Conservation (phyloP, 169 alveolate genomes). For the Eimeria sp. region DNA sequence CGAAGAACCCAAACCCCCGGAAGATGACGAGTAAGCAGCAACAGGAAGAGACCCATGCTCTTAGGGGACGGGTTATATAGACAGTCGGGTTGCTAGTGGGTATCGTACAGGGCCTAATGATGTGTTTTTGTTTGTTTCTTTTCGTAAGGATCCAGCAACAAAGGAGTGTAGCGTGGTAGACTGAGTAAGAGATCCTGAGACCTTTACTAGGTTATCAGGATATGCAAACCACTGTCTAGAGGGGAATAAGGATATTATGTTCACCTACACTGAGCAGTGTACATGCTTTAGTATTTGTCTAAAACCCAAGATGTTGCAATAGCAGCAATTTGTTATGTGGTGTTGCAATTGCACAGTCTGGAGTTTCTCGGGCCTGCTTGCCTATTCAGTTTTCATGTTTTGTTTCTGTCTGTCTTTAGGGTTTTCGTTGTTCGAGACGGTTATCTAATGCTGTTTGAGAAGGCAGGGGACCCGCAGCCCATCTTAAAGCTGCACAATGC, state of each 20-base stretch:
- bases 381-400: not conserved
- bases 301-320: not conserved
- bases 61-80: not conserved
- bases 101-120: not conserved
- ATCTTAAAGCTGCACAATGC: slow-evolving; percentile 54
- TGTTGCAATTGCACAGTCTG: not conserved
- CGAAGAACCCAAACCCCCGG: not conserved
- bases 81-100: not conserved
- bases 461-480: slow-evolving; percentile 63
- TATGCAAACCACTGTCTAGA: not conserved
- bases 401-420: slow-evolving; percentile 14
- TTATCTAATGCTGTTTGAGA: slow-evolving; percentile 73
- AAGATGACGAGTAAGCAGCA: slow-evolving; percentile 6
- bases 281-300: not conserved
- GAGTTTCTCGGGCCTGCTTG: not conserved
- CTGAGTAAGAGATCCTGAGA: not conserved
- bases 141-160: not conserved
- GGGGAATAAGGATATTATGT: not conserved
- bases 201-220: not conserved
- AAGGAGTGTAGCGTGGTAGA: not conserved
- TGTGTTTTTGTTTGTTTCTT: not conserved
- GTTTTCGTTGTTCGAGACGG: slow-evolving; percentile 74
- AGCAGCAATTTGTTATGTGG: not conserved
- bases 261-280: not conserved
- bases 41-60: not conserved